Evolutionary conservation across 2,329 filamentous ascomycete genomes (phyloP), one percentile per base, ranked within the genome.

Genomic region (Fusarium phyllophilum): DNA sequence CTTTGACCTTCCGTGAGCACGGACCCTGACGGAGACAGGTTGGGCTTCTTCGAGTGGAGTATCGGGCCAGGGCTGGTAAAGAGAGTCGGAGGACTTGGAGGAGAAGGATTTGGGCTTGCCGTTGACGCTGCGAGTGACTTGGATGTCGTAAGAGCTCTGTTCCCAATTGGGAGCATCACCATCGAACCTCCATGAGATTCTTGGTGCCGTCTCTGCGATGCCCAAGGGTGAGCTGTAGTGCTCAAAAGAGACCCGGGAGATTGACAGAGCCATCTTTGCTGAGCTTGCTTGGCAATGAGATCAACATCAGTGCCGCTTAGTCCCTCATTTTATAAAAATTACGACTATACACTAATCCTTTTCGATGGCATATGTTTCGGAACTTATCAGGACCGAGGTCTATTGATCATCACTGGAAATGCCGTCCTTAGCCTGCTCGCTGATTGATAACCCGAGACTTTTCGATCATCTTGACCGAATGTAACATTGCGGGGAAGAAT

Each of bases 101-200:
- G 45, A 78, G 66, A 75, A 79, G 33, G 52, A 68, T 20, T 68
- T 61, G 42, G 70, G 17, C 33, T 46, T 22, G 3, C 45, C 24
- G 12, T 44, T 31, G 4, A 54, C 63, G 5, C 70, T 68, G 8
- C 79, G 79, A 5, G 71, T 71, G 15, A 87, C 78, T 62, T 87
- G 82, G 7, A 88, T 68, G 9, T 85, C 84, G 48, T 87, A 87
- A 13, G 80, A 76, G 11, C 74, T 79, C 69, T 87, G 86, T 9
- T 80, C 79, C 85, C 85, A 87, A 67, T 84, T 75, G 1, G 78
- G 49, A 13, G 78, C 81, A 12, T 80, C 75, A 5, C 83, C 83
- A 8, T 79, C 79, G 51, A 87, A 86, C 9, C 81, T 74, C 85
- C 86, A 88, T 4, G 85, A 86, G 48, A 88, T 83, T 1, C 86